These are phyloP conservation scores for Sporisorium sorghi DNA, from an alignment of 1,284 basidiomycete species.

Conservation along the genomic window DNA sequence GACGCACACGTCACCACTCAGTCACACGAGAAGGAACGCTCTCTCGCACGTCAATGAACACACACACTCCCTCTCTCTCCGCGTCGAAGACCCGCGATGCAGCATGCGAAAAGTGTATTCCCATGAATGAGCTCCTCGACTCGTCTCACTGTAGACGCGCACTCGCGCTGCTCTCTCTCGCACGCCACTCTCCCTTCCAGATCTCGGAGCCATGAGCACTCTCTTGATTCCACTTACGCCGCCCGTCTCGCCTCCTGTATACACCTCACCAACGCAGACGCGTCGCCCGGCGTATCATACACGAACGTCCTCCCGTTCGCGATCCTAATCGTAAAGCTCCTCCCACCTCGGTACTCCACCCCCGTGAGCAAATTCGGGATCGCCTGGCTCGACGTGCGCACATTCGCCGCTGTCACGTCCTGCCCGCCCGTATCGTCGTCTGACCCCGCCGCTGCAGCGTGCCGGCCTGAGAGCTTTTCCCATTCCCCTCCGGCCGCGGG, in stretches of 20 bases:
- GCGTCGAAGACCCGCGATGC: no score
- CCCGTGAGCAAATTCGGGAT: constrained; percentile 54
- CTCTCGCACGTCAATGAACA: no score
- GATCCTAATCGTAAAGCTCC: constrained; percentile 45
- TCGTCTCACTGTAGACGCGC: no score
- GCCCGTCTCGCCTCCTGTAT: constrained; percentile 47
- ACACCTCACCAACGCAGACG: constrained; percentile 47
- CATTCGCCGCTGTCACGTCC: neutral
- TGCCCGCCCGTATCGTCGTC: constrained; percentile 1
- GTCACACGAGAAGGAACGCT: no score
- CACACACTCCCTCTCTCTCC: no score
- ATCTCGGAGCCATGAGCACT: no score
- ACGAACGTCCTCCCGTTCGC: constrained; percentile 42
- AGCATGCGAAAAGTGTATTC: no score
- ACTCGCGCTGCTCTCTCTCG: no score
- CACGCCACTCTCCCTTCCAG: no score
- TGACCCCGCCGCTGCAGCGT: neutral
- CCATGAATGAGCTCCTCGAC: no score
- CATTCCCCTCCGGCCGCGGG: neutral
- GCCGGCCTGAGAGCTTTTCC: constrained; percentile 21
- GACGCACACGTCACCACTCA: no score
- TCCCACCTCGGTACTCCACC: constrained; percentile 45
- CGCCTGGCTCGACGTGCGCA: constrained; percentile 5
- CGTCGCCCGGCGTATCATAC: constrained; percentile 64
- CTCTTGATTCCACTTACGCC: no score